A percentile compares a stretch with the other conserved stretches of the same genome.
Conservation (phyloP, 495 filamentous ascomycete species). For the Neurospora sp. region DNA sequence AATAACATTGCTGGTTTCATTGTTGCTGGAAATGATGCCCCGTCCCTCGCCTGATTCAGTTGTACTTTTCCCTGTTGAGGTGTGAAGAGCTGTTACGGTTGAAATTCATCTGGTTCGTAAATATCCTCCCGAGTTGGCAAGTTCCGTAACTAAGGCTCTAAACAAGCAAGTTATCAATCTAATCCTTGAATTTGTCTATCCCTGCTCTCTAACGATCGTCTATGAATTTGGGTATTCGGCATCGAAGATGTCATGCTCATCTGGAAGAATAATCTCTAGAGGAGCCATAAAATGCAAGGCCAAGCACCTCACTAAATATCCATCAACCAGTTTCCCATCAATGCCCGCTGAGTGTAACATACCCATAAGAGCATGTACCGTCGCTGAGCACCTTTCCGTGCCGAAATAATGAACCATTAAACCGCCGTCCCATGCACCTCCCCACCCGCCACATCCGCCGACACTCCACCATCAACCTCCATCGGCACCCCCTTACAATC, state of each 20-base stretch:
- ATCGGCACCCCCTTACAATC: constrained; percentile 36
- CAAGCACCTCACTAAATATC: not conserved
- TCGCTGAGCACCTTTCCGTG: not conserved
- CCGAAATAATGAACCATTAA: not conserved
- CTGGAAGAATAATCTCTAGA: not conserved
- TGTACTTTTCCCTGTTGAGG: not conserved
- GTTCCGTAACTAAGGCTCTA: not conserved
- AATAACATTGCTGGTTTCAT: not conserved
- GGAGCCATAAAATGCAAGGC: not conserved
- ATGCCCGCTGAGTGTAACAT: not conserved
- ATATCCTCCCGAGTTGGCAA: not conserved
- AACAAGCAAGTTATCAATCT: not conserved
- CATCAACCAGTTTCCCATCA: not conserved
- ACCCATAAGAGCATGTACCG: not conserved
- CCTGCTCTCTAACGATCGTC: not conserved
- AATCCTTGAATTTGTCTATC: not conserved
- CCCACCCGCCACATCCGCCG: not conserved
- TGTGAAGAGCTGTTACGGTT: not conserved
- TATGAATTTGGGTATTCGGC: not conserved
- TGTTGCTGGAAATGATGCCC: not conserved
- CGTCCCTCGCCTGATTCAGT: too few relatives aligned
- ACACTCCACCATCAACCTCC: not conserved
- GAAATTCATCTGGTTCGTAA: not conserved
- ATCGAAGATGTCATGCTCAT: not conserved
- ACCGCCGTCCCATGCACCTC: constrained; percentile 6